Conservation (phyloP, 2,329 filamentous ascomycete genomes). For the Aspergillus sp. region DNA sequence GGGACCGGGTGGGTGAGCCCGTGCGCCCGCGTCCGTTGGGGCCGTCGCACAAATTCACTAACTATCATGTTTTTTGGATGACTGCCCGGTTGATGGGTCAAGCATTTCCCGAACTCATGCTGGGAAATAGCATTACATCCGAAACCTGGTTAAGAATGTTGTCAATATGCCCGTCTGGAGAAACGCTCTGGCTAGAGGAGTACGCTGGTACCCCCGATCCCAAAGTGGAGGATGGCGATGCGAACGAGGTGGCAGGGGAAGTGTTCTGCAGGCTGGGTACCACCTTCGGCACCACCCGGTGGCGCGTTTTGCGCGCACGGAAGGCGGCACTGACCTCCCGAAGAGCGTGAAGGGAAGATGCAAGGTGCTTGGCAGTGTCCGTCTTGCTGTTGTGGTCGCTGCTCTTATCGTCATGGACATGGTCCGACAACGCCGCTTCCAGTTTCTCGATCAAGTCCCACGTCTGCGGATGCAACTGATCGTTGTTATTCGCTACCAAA, state of each 20-base stretch:
- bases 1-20: not conserved
- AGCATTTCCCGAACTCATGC: constrained; percentile 25
- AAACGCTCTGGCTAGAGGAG: constrained; percentile 9
- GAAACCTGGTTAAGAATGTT: constrained; percentile 38
- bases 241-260: constrained; percentile 14
- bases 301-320: constrained; percentile 19
- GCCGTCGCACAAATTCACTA: not conserved
- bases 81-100: constrained; percentile 4
- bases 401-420: constrained; percentile 32
- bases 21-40: not conserved
- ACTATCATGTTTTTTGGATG: not conserved
- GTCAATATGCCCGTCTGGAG: constrained; percentile 29
- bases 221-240: constrained; percentile 13
- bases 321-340: constrained; percentile 36
- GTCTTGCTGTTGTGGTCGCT: constrained; percentile 30
- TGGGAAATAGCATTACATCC: constrained; percentile 41
- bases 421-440: constrained; percentile 33
- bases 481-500: constrained; percentile 35
- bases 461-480: constrained; percentile 25
- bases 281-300: constrained; percentile 8
- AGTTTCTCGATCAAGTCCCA: constrained; percentile 34
- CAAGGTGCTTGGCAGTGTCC: constrained; percentile 37
- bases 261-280: constrained; percentile 7
- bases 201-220: constrained; percentile 10
- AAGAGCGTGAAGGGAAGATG: constrained; percentile 36